Evolutionary conservation across 106 monocot genomes (phyloP).

Genomic region (Acorus gramineus): DNA sequence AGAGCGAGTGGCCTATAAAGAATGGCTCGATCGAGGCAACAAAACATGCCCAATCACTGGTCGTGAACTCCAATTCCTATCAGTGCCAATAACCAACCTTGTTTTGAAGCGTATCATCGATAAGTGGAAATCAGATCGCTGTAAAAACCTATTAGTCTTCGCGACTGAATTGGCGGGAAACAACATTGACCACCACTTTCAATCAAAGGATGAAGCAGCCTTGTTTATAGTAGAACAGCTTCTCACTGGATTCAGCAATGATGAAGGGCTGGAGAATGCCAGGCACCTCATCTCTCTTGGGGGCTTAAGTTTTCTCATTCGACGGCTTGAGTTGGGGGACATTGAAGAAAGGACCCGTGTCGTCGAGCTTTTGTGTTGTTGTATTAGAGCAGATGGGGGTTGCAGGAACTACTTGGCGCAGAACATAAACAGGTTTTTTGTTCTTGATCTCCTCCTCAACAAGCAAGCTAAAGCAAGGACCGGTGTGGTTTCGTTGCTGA

Average conservation of each 20-base stretch:
- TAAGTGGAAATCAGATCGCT: constrained; percentile 25
- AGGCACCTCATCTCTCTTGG: constrained; percentile 38
- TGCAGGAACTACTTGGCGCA: constrained; percentile 36
- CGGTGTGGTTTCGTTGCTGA: constrained; percentile 20
- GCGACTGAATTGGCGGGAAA: constrained; percentile 7
- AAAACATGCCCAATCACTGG: constrained; percentile 25
- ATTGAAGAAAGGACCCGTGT: constrained; percentile 18
- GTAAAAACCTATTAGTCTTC: constrained; percentile 12
- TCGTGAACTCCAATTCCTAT: background rate
- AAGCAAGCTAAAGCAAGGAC: constrained; percentile 19
- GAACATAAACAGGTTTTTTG: constrained; percentile 12
- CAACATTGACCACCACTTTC: background rate
- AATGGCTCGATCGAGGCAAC: constrained; percentile 23
- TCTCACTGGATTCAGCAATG: constrained; percentile 10
- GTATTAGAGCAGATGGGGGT: constrained; percentile 37
- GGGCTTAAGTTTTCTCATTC: constrained; percentile 28
- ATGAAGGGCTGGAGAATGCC: constrained; percentile 25
- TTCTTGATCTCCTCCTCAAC: constrained; percentile 34
- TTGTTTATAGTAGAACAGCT: constrained; percentile 21
- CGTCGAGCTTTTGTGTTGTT: constrained; percentile 16
- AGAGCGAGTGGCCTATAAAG: constrained; percentile 17
- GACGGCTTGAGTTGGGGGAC: constrained; percentile 20
- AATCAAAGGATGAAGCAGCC: constrained; percentile 15
- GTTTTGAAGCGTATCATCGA: constrained; percentile 26
- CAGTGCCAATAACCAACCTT: constrained; percentile 16